These are phyloP conservation scores for Coemansia sp. DNA, from an alignment of 192 early-diverging fungal genomes.

Conservation along the genomic window DNA sequence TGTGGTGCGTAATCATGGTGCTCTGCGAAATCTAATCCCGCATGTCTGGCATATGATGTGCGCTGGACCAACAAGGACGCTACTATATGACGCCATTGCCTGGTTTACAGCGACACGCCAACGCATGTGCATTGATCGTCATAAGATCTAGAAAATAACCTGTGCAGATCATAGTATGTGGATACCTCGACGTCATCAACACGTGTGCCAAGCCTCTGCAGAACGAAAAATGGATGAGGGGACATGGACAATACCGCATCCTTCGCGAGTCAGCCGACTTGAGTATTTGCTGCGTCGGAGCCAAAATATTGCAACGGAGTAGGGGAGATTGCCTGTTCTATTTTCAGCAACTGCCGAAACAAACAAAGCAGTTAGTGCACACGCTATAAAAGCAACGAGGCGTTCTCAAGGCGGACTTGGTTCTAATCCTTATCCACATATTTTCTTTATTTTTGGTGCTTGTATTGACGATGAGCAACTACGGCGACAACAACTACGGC, in stretches of 20 bases:
- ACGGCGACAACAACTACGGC: conserved; percentile 20
- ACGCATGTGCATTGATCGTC: background rate
- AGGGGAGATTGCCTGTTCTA: background rate
- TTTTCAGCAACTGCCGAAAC: background rate
- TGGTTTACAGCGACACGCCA: background rate
- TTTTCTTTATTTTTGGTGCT: background rate
- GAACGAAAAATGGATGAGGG: background rate
- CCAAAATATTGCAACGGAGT: background rate
- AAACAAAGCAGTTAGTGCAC: background rate
- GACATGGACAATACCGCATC: background rate
- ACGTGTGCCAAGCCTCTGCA: background rate
- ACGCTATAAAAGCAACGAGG: background rate
- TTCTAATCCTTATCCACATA: background rate
- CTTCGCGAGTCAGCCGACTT: background rate
- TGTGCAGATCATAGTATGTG: background rate
- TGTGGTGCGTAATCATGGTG: too few relatives aligned
- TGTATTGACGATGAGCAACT: conserved; percentile 9
- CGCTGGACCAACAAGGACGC: background rate
- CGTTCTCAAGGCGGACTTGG: background rate
- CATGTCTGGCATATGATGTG: too few relatives aligned
- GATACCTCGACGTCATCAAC: background rate
- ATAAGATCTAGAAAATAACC: background rate
- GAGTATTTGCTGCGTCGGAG: background rate
- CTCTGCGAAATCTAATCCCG: too few relatives aligned
- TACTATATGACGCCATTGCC: background rate